A percentile compares a stretch with the other conserved stretches of the same genome.
Evolutionary conservation across 768 basidiomycete genomes (phyloP).

Genomic region (Tulasnella sp.): DNA sequence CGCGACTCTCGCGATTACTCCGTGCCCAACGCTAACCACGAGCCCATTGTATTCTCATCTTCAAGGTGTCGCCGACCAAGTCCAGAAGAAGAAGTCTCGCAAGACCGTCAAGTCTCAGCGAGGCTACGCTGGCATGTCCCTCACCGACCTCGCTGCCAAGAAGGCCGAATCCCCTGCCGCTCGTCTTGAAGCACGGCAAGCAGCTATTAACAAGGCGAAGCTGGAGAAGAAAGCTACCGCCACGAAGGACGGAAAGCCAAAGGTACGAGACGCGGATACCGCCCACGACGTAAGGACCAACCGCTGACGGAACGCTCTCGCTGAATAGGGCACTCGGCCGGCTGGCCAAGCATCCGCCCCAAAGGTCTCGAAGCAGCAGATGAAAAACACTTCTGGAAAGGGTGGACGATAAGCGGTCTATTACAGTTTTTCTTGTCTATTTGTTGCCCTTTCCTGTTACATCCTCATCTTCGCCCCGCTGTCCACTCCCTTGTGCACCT

Average conservation of each 20-base stretch:
- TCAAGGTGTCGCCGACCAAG: conserved; percentile 77
- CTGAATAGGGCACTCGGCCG: conserved; percentile 21
- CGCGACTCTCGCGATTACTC: not conserved
- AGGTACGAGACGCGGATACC: not conserved
- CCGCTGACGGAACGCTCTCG: not conserved
- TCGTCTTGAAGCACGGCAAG: conserved; percentile 68
- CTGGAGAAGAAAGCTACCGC: conserved; percentile 73
- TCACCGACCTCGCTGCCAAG: conserved; percentile 81
- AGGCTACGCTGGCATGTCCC: conserved; percentile 95
- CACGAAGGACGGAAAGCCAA: not conserved
- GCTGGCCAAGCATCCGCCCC: conserved; percentile 49
- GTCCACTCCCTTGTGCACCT: not conserved
- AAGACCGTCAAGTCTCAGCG: conserved; percentile 96
- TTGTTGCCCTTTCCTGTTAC: not conserved
- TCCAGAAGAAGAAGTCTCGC: conserved; percentile 97
- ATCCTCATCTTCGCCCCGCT: not conserved
- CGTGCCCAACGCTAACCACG: not conserved
- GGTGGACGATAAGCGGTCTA: conserved; percentile 30
- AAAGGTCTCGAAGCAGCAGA: conserved; percentile 91
- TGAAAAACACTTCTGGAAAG: conserved; percentile 58
- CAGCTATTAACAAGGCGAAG: conserved; percentile 91
- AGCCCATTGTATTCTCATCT: not conserved
- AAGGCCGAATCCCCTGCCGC: conserved; percentile 86
- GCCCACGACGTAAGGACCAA: too few relatives aligned
- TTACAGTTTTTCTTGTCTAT: not conserved